Conservation (phyloP, 306 rosid genomes). For the Citrullus colocynthis region DNA sequence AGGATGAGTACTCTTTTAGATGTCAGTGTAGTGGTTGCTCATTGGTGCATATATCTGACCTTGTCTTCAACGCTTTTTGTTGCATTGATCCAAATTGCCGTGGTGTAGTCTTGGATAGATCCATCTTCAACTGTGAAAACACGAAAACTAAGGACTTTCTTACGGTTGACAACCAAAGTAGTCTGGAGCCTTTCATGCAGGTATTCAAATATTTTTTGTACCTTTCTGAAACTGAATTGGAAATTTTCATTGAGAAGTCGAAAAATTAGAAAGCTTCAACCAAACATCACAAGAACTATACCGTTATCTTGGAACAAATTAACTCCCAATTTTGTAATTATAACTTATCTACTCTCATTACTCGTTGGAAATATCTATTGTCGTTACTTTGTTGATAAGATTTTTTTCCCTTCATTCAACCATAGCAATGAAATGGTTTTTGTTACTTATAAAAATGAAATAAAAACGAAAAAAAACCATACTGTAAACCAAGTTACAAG, state of each 20-base stretch:
- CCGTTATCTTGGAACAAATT: too few species aligned
- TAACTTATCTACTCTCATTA: too few species aligned
- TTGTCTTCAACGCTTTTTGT: slow-evolving; percentile 52
- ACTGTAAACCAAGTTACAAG: too few species aligned
- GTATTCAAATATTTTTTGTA: background rate
- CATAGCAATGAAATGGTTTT: too few species aligned
- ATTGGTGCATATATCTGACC: slow-evolving; percentile 47
- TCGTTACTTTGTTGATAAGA: too few species aligned
- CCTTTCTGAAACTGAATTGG: background rate
- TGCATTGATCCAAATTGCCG: slow-evolving; percentile 47
- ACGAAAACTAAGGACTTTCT: slow-evolving; percentile 25
- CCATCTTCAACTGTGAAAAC: slow-evolving; percentile 40
- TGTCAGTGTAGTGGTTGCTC: slow-evolving; percentile 73
- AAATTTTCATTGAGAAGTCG: background rate
- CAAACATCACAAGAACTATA: background rate
- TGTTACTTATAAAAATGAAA: too few species aligned
- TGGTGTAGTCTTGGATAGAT: slow-evolving; percentile 59
- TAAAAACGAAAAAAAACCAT: too few species aligned
- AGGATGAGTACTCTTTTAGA: slow-evolving; percentile 54
- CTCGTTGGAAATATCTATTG: too few species aligned
- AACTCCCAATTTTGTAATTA: too few species aligned
- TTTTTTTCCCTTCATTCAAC: too few species aligned
- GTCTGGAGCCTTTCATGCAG: slow-evolving; percentile 17
- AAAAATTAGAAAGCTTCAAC: background rate
- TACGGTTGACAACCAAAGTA: slow-evolving; percentile 15